Percentiles rank a stretch among this genome's conserved stretches.
phyloP scores from a whole-genome alignment of 306 rosid species.

The Prunus mume region DNA sequence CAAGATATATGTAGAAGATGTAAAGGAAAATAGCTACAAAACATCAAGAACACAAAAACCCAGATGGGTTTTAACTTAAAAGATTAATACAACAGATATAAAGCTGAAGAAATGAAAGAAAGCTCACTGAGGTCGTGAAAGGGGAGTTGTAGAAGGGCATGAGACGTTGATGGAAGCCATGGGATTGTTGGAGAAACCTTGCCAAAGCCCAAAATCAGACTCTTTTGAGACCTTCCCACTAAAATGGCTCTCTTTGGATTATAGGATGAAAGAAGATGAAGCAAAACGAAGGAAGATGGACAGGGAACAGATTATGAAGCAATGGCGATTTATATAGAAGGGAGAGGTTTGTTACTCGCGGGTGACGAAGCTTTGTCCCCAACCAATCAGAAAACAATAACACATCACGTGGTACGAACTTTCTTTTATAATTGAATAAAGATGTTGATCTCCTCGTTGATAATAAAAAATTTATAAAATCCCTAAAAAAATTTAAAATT shows the following conservation, averaged over 20 bases:
- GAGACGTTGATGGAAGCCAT: constrained; percentile 66
- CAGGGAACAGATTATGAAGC: constrained; percentile 21
- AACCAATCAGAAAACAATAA: not conserved
- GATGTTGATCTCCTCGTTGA: no score
- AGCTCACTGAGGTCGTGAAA: constrained; percentile 48
- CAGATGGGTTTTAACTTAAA: constrained; percentile 2
- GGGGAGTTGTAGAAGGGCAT: constrained; percentile 46
- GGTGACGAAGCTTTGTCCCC: constrained; percentile 6
- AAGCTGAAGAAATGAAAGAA: not conserved
- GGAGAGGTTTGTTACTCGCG: not conserved
- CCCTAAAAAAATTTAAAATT: accelerated
- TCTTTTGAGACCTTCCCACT: not conserved
- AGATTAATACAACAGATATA: not conserved
- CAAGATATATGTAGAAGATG: not conserved
- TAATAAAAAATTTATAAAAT: no score
- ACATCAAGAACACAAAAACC: constrained; percentile 11
- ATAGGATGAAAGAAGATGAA: not conserved
- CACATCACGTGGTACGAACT: no score
- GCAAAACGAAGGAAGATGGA: not conserved
- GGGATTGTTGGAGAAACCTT: not conserved
- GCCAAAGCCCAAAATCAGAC: not conserved
- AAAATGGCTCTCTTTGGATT: not conserved
- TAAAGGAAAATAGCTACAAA: not conserved
- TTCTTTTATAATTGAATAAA: no score
- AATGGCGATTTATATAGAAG: constrained; percentile 10